These are phyloP conservation scores for Baudoinia panamericana DNA, from an alignment of 495 filamentous ascomycete species.

Conservation along the genomic window DNA sequence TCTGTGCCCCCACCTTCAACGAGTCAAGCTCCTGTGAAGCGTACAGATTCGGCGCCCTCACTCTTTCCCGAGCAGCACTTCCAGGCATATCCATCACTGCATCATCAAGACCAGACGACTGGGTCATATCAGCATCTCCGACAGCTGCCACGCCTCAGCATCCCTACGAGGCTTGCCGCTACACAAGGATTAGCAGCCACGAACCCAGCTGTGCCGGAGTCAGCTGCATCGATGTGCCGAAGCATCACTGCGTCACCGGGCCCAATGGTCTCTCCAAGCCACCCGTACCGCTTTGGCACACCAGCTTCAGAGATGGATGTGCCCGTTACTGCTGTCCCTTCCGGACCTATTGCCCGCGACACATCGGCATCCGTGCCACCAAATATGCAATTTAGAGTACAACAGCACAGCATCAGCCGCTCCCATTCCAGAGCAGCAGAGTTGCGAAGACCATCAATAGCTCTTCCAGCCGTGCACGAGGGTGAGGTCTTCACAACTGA, in stretches of 20 bases:
- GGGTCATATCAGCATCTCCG: conserved; percentile 24
- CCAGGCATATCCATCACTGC: conserved; percentile 19
- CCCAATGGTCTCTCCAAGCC: conserved; percentile 18
- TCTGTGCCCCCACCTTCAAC: too few relatives aligned
- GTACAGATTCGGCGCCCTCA: conserved; percentile 24
- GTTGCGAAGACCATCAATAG: conserved; percentile 43
- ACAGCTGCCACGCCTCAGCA: conserved; percentile 28
- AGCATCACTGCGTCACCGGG: conserved; percentile 29
- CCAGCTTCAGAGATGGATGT: conserved; percentile 83
- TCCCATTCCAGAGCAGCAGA: conserved; percentile 38
- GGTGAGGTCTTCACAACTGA: conserved; percentile 31
- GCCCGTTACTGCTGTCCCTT: conserved; percentile 61
- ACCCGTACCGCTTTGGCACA: conserved; percentile 58
- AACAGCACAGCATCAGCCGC: conserved; percentile 7
- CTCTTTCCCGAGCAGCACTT: conserved; percentile 30
- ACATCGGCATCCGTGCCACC: conserved; percentile 82
- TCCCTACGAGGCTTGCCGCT: conserved; percentile 26
- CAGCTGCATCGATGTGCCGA: conserved; percentile 26
- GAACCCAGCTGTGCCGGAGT: conserved; percentile 10
- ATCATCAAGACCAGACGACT: conserved; percentile 20
- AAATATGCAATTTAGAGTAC: conserved; percentile 61
- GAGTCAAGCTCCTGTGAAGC: too few relatives aligned
- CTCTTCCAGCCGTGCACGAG: conserved; percentile 44
- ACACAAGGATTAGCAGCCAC: conserved; percentile 13
- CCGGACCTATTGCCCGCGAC: conserved; percentile 57